phyloP scores from a whole-genome alignment of 306 rosid genomes.

The Prosopis cineraria region DNA sequence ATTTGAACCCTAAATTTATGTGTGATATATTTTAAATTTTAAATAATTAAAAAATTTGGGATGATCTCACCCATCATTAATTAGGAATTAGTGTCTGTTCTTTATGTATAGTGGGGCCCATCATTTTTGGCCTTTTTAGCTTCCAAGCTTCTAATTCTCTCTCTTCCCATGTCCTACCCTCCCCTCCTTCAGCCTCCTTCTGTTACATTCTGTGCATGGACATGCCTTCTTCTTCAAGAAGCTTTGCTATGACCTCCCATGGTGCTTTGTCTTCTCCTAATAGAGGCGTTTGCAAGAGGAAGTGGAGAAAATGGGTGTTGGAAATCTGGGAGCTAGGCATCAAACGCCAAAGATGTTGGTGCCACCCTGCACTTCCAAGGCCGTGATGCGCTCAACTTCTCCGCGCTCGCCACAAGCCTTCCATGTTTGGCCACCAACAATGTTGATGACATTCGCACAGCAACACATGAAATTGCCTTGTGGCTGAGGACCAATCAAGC shows the following conservation, averaged over 20 bases:
- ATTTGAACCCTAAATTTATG: too few relatives aligned
- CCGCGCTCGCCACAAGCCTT: constrained; percentile 52
- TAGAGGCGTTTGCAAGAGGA: constrained; percentile 91
- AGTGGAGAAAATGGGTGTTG: constrained; percentile 98
- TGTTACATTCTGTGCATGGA: constrained; percentile 43
- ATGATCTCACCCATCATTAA: too few relatives aligned
- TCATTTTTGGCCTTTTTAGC: too few relatives aligned
- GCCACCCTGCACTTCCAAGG: constrained; percentile 84
- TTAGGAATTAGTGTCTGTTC: too few relatives aligned
- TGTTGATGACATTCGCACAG: constrained; percentile 72
- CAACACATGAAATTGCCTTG: constrained; percentile 80
- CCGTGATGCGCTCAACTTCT: constrained; percentile 74
- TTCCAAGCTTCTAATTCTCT: too few relatives aligned
- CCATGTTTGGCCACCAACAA: constrained; percentile 66
- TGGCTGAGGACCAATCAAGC: constrained; percentile 34
- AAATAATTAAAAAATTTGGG: too few relatives aligned
- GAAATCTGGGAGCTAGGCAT: constrained; percentile 91
- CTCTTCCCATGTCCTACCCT: too few relatives aligned
- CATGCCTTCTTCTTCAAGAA: constrained; percentile 37
- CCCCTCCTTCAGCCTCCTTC: too few relatives aligned
- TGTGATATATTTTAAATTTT: too few relatives aligned
- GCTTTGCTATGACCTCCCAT: constrained; percentile 4
- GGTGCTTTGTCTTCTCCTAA: constrained; percentile 64
- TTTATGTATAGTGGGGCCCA: too few relatives aligned
- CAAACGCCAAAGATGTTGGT: constrained; percentile 80